Base-by-base conservation (phyloP, 768 basidiomycete genomes). In the Trametes cingulata region DNA sequence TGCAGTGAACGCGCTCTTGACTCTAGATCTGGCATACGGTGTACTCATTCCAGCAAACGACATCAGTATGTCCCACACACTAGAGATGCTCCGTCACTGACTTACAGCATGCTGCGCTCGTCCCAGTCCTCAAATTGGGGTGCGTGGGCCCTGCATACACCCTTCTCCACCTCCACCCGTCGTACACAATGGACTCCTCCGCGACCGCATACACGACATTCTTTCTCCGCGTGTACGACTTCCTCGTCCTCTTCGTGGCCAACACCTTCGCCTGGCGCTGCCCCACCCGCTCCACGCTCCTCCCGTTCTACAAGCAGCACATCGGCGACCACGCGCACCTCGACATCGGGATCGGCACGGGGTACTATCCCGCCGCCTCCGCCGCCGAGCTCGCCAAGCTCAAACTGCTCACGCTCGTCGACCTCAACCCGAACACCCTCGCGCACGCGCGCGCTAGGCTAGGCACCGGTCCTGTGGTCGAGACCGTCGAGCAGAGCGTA, bases 291-390 rank as follows among this genome's bases (percentile, higher is more conserved):
- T n/a, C 25, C 35, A 42, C 56, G 14, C 64, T 65, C 25, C 55
- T 65, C 20, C 66, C 64, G 2, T 63, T 65, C 61, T 67, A 58
- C 66, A 29, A 50, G 36, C 22, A 52, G 25, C 52, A 65, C 52
- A 51, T 65, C 40, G 64, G 62, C 8, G 49, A 59, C 15, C 24
- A 52, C 27, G 58, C 63, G 4, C 65, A 67, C 42, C 50, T 66
- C 27, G 64, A 62, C 29, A 41, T 64, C 39, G 67, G 67, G 19
- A 65, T 62, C 46, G 65, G 65, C 39, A 58, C 67, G 13, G 67
- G 67, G 20, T 65, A 64, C 60, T 66, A 64, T 46, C 59, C 49
- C 39, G 60, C 60, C 6, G 43, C 37, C 20, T 47, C 63, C 7
- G 43, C 35, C 25, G 14, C 43, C 17, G 13, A 46, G 8, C 58